phyloP scores from a whole-genome alignment of 352 stramenopile species.

The Phytophthora europaea region DNA sequence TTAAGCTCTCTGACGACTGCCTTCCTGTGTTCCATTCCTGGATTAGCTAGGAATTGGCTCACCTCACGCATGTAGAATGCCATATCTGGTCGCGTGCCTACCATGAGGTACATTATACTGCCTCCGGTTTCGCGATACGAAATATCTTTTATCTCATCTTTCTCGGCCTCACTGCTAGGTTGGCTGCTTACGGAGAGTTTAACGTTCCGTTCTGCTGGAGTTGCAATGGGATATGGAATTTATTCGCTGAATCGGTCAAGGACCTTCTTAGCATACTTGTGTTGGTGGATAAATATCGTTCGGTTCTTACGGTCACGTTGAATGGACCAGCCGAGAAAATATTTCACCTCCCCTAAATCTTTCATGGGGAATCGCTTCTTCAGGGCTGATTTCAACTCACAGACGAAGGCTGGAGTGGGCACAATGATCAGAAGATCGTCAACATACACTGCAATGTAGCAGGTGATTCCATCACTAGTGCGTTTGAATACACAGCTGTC shows the following conservation, averaged over 20 bases:
- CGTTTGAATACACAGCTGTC: conserved; percentile 8
- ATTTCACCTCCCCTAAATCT: conserved; percentile 25
- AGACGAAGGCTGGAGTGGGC: conserved; percentile 14
- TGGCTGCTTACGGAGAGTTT: conserved; percentile 19
- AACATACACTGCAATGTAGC: conserved; percentile 29
- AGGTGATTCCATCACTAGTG: conserved; percentile 3
- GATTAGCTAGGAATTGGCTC: conserved; percentile 31
- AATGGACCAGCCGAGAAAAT: conserved; percentile 24
- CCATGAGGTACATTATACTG: conserved; percentile 34
- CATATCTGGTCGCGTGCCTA: conserved; percentile 21
- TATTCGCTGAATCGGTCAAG: conserved; percentile 21
- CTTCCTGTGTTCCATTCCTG: conserved; percentile 29
- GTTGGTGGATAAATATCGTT: conserved; percentile 28
- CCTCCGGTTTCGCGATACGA: conserved; percentile 27
- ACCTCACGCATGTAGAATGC: conserved; percentile 28
- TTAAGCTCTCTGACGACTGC: conserved; percentile 19
- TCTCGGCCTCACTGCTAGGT: conserved; percentile 13
- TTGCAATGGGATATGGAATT: conserved; percentile 20
- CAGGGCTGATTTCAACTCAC: no score
- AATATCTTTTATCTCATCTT: conserved; percentile 19
- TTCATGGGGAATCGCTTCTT: conserved; percentile 17
- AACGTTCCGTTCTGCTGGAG: conserved; percentile 10
- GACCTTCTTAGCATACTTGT: conserved; percentile 36
- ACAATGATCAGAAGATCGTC: conserved; percentile 18
- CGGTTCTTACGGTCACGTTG: conserved; percentile 22